Percentiles rank a stretch among this genome's conserved stretches.
Evolutionary conservation across 176 grass and related monocot species (phyloP).

Genomic region (Oryza officinalis): DNA sequence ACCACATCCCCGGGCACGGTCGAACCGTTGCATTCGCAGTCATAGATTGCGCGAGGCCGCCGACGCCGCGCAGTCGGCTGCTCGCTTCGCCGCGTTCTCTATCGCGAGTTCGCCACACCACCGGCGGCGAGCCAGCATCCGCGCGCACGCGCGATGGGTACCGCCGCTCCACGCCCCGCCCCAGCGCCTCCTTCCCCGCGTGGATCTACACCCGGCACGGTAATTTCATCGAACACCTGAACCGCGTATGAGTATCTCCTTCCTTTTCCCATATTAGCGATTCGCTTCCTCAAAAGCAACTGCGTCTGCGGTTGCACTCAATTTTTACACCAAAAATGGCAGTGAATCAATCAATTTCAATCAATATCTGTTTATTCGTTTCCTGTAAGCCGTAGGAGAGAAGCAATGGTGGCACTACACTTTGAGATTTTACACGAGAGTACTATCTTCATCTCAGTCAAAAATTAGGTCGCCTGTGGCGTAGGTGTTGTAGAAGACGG

Average conservation of each 20-base stretch:
- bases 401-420: neutral
- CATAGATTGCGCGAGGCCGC: neutral
- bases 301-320: no score
- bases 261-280: neutral
- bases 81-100: neutral
- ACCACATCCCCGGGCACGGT: neutral
- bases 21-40: neutral
- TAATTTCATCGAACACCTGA: neutral
- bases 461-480: conserved; percentile 79
- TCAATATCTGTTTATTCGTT: conserved; percentile 15
- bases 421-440: conserved; percentile 24
- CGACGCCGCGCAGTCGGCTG: no score
- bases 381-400: neutral
- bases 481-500: conserved; percentile 77
- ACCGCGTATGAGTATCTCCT: neutral
- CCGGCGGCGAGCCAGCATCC: neutral
- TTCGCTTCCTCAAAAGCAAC: neutral
- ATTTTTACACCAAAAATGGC: neutral
- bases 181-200: neutral
- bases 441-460: conserved; percentile 50
- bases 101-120: neutral
- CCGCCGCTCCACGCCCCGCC: neutral
- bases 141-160: neutral
- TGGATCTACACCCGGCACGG: neutral
- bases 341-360: neutral